Base-by-base conservation (phyloP, 352 stramenopile genomes). In the Phytopythium ostracodes region DNA sequence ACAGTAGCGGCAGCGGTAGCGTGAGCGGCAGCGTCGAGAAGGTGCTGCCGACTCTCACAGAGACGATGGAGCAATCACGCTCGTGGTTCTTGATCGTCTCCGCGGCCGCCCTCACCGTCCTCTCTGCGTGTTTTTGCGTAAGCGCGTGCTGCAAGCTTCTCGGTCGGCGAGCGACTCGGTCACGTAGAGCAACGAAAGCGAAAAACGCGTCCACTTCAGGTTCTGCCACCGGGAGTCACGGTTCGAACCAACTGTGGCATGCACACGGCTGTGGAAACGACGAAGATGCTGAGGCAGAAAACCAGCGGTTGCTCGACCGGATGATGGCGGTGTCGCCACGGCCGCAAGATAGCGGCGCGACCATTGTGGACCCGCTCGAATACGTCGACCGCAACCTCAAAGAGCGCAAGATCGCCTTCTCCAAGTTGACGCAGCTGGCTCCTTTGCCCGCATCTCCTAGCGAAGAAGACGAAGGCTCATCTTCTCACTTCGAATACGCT, bases 21-120 rank as follows among this genome's bases (percentile, higher is more conserved):
- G 33, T 11, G 24, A 59, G 56, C 15, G 56, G 59, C n/a, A 65
- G 49, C n/a, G 49, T 68, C 40, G 53, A 58, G 22, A 60, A 53
- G 18, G 63, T 71, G 56, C 57, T 65, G 17, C 50, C 67, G 10
- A 59, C 42, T 24, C 60, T 77, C 18, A 63, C 67, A 46, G 70
- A 77, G 56, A 75, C 70, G 0, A 43, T 77, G 35, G n/a, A 72
- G 29, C 70, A 77, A 35, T 55, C 60, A 12, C 70, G 70, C 18
- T 70, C 70, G 11, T 77, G 70, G 70, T 77, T 77, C 49, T 43
- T 77, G 18, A 72, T 77, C 7, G 61, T 62, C 15, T 57, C 70
- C 31, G 62, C 61, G 44, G 67, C 60, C 24, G 52, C 69, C 15
- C 70, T 74, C 24, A 51, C 50, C 27, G 64, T 24, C 4, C 64